Evolutionary conservation across 2,329 filamentous ascomycete species (phyloP).

Genomic region (Phialophora macrospora): DNA sequence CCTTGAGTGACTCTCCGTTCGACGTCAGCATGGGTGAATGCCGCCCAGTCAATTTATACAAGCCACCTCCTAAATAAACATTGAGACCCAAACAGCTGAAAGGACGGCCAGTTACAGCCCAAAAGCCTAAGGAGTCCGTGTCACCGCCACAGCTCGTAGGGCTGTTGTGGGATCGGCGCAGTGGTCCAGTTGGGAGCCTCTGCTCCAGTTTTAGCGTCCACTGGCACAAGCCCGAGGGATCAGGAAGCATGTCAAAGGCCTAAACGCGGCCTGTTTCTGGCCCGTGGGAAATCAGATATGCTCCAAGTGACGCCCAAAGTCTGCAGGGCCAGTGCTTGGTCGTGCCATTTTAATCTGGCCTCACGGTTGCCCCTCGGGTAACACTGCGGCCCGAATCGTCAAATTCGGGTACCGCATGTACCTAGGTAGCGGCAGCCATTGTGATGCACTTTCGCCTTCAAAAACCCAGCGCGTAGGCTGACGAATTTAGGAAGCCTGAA

Average conservation of each 20-base stretch:
- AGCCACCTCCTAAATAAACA: not conserved
- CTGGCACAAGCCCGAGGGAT: not conserved
- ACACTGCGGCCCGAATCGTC: not conserved
- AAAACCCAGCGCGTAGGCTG: not conserved
- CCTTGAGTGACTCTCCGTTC: not conserved
- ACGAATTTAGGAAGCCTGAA: not conserved
- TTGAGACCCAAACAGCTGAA: not conserved
- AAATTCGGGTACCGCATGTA: not conserved
- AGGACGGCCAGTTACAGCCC: not conserved
- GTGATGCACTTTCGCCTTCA: not conserved
- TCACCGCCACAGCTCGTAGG: not conserved
- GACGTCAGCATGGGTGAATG: not conserved
- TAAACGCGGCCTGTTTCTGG: not conserved
- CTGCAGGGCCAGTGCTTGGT: not conserved
- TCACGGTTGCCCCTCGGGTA: not conserved
- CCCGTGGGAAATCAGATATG: not conserved
- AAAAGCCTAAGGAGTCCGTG: not conserved
- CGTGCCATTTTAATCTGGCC: not conserved
- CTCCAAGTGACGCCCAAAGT: not conserved
- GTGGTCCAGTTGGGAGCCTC: not conserved
- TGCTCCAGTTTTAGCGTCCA: not conserved
- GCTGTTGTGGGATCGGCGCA: not conserved
- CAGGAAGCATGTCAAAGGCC: not conserved
- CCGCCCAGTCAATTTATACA: not conserved
- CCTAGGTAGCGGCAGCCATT: not conserved